A percentile compares a stretch with the other conserved stretches of the same genome.
Conservation (phyloP, 345 rosid species). For the Lepidium sativum region DNA sequence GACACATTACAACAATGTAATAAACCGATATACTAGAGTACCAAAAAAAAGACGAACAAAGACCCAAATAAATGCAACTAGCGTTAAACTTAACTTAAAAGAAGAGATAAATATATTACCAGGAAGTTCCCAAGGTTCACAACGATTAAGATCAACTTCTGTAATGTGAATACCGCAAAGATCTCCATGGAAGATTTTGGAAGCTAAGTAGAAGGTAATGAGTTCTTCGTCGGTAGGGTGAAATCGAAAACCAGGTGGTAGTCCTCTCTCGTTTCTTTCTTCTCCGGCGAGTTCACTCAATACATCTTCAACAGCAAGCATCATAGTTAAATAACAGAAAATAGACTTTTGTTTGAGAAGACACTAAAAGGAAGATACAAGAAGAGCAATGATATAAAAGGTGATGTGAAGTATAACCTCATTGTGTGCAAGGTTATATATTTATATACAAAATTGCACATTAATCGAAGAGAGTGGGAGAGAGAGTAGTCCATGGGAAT, state of each 20-base stretch:
- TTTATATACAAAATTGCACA: constrained; percentile 23
- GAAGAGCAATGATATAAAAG: constrained; percentile 20
- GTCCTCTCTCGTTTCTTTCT: constrained; percentile 58
- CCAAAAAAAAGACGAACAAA: no score
- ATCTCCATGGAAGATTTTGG: constrained; percentile 69
- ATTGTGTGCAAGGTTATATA: constrained; percentile 17
- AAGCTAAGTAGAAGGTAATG: constrained; percentile 74
- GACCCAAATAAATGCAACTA: no score
- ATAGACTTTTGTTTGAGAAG: constrained; percentile 18
- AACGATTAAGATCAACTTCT: constrained; percentile 87
- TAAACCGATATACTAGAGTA: no score
- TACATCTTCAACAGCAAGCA: constrained; percentile 57
- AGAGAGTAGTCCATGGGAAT: not conserved
- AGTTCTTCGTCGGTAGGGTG: constrained; percentile 99
- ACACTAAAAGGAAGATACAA: constrained; percentile 14
- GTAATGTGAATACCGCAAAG: constrained; percentile 67
- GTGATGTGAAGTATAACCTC: constrained; percentile 21
- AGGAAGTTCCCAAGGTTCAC: constrained; percentile 99
- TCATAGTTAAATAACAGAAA: not conserved
- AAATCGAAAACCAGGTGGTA: constrained; percentile 94
- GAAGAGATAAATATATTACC: constrained; percentile 32
- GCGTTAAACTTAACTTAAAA: not conserved
- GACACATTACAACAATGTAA: no score
- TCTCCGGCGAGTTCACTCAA: constrained; percentile 55
- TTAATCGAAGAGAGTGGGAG: not conserved